These are phyloP conservation scores for Pythium aristosporum DNA, from an alignment of 352 stramenopile genomes.

Conservation along the genomic window DNA sequence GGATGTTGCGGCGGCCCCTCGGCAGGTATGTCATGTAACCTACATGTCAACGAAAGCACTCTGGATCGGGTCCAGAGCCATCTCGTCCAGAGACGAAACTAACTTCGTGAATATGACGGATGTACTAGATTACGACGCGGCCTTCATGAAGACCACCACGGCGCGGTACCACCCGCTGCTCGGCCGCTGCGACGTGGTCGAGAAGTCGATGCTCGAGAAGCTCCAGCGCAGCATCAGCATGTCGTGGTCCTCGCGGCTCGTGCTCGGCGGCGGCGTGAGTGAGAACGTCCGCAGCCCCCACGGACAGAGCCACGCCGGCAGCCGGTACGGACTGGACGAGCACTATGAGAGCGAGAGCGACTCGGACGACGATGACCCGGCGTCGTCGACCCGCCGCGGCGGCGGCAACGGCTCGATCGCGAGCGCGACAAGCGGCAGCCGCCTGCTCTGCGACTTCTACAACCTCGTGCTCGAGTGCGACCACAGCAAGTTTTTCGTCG, in stretches of 20 bases:
- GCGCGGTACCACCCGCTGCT: constrained; percentile 27
- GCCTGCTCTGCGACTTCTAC: constrained; percentile 80
- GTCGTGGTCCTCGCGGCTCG: constrained; percentile 27
- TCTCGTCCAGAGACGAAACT: too few species aligned
- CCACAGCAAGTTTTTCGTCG: constrained; percentile 63
- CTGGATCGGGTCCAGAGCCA: background rate
- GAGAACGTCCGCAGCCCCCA: constrained; percentile 4
- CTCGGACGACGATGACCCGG: constrained; percentile 14
- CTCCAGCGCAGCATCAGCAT: constrained; percentile 55
- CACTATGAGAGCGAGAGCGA: constrained; percentile 28
- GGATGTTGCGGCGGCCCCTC: constrained; percentile 45
- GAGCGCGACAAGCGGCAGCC: constrained; percentile 62
- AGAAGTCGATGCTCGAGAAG: constrained; percentile 47
- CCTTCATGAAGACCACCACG: constrained; percentile 17
- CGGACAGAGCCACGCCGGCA: constrained; percentile 9
- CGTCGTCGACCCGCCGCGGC: background rate
- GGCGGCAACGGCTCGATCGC: constrained; percentile 24
- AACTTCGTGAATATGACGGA: constrained; percentile 7
- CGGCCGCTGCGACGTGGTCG: constrained; percentile 22
- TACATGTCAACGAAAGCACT: too few species aligned
- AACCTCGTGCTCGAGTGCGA: constrained; percentile 74
- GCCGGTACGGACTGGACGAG: constrained; percentile 13
- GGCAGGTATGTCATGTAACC: constrained; percentile 10
- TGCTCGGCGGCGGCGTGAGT: background rate
- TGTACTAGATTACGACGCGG: constrained; percentile 16